Base-by-base conservation (phyloP, 768 basidiomycete species). In the Tylopilus sp. region DNA sequence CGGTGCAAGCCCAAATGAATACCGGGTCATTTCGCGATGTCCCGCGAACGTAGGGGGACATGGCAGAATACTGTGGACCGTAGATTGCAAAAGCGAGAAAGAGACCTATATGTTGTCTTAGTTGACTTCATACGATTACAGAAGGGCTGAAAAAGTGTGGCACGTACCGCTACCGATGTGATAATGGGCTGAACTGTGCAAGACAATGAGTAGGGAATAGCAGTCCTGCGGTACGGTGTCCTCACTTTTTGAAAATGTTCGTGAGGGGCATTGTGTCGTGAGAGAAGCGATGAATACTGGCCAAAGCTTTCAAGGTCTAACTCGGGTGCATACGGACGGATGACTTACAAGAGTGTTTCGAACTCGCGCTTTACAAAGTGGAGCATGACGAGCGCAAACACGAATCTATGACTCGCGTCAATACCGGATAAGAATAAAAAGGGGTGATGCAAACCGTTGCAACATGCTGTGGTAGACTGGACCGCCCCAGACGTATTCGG, bases 321-420 rank as follows among this genome's bases (percentile, higher is more conserved):
- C 28, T 48, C 1, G 25, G 20, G 22, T 51, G 26, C 23, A 39
- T 17, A 39, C 3, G 15, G 13, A 23, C 3, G 30, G 30, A 56
- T 26, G n/a, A 68, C 86, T 50, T 48, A 89, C 90, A 93, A 95
- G 4, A 95, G 51, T 3, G 97, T 94, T 71, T 99, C 97, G 18
- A 91, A 68, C 64, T 95, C 92, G 47, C 97, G 86, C 71, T 99
- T 99, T 40, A 80, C 53, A 71, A 94, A 98, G 67, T 99, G 97
- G 15, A 86, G 62, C 70, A 97, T 76, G 31, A 92, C 83, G 57
- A 97, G 78, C 3, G 72, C 79, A 58, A 82, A 91, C 5, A 85
- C 82, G 53, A 82, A 83, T 62, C 88, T 83, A 56, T 23, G 7
- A 70, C 30, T 22, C 3, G 22, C 22, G 28, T 61, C 17, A 59